These are phyloP conservation scores for Pisolithus thermaeus DNA, from an alignment of 1,284 basidiomycete species.

Conservation along the genomic window DNA sequence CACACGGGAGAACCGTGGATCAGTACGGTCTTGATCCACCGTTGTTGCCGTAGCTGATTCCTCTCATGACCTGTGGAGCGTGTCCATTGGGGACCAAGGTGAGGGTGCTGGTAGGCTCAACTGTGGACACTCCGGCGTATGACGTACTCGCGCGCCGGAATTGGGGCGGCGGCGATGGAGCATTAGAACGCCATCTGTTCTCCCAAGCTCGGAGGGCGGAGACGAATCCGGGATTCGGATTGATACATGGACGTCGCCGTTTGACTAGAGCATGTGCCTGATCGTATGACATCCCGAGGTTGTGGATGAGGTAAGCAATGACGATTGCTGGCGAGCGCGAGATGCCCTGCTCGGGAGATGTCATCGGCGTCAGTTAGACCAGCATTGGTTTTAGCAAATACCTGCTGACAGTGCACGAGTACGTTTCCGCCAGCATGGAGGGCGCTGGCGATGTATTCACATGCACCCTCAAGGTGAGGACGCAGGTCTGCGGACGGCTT, in stretches of 20 bases:
- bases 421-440: slow-evolving; percentile 48
- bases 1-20: not conserved
- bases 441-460: slow-evolving; percentile 48
- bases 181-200: slow-evolving; percentile 21
- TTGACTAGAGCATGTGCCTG: slow-evolving; percentile 51
- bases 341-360: slow-evolving; percentile 41
- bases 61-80: not conserved
- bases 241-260: slow-evolving; percentile 58
- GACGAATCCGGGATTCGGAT: slow-evolving; percentile 64
- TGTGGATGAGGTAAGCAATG: slow-evolving; percentile 62
- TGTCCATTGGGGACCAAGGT: not conserved
- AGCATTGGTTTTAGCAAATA: slow-evolving; percentile 14
- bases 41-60: not conserved
- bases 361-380: slow-evolving; percentile 1
- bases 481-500: slow-evolving; percentile 45
- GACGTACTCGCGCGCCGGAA: slow-evolving; percentile 27
- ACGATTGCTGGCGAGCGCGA: slow-evolving; percentile 64
- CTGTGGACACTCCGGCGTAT: slow-evolving; percentile 8
- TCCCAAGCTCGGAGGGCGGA: slow-evolving; percentile 52
- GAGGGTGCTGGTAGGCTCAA: not conserved
- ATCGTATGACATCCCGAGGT: slow-evolving; percentile 63
- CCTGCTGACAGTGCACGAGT: slow-evolving; percentile 65
- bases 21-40: not conserved
- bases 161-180: slow-evolving; percentile 13
- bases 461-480: slow-evolving; percentile 51